These are phyloP conservation scores for Alnus glutinosa DNA, from an alignment of 306 rosid genomes.

Conservation along the genomic window DNA sequence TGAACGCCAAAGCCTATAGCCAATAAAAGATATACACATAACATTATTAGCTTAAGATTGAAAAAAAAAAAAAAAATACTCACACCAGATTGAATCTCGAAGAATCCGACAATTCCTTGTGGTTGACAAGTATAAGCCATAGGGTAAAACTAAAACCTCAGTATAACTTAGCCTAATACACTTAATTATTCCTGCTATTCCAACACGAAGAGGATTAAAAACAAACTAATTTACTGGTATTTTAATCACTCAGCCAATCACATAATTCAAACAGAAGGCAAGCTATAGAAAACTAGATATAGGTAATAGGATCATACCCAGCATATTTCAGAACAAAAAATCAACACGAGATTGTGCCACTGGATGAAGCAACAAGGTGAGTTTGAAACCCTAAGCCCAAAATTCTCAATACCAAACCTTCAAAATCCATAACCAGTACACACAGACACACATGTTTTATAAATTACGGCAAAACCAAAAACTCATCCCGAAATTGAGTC, in stretches of 20 bases:
- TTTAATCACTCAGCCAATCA: neutral
- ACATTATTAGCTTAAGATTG: neutral
- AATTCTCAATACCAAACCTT: neutral
- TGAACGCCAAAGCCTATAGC: neutral
- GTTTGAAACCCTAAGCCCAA: conserved; percentile 1
- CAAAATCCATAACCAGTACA: neutral
- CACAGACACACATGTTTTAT: neutral
- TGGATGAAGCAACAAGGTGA: neutral
- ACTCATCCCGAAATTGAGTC: conserved; percentile 10
- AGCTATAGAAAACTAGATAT: neutral
- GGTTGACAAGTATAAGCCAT: neutral
- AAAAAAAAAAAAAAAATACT: neutral
- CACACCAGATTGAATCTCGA: neutral
- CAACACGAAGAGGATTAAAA: neutral
- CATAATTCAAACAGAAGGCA: neutral
- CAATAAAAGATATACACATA: neutral
- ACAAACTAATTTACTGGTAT: neutral
- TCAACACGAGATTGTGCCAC: neutral
- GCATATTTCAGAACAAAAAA: neutral
- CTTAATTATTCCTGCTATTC: neutral
- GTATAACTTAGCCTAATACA: neutral
- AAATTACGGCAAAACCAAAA: neutral
- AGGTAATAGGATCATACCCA: neutral
- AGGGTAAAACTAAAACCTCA: neutral
- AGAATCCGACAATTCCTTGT: neutral